Percentiles rank a stretch among this genome's conserved stretches.
These are phyloP conservation scores for Globisporangium nagaii DNA, from an alignment of 352 stramenopile species.

Conservation along the genomic window DNA sequence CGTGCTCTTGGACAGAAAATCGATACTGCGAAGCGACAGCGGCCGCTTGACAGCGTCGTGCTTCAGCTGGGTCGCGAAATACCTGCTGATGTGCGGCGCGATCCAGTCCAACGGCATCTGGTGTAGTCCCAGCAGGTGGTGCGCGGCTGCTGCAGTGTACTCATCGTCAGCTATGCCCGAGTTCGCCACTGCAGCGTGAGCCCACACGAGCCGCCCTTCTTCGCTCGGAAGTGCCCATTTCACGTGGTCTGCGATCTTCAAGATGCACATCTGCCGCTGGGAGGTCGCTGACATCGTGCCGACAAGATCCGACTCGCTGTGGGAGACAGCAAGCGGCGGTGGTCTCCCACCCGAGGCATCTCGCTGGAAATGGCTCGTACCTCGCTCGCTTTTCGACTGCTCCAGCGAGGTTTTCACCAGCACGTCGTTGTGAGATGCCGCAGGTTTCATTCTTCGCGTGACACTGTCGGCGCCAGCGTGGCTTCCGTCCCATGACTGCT, in stretches of 20 bases:
- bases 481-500: slow-evolving; percentile 5
- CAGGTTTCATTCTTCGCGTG: slow-evolving; percentile 6
- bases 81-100: slow-evolving; percentile 63
- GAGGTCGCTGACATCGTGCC: slow-evolving; percentile 20
- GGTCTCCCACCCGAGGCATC: slow-evolving; percentile 1
- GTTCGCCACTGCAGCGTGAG: slow-evolving; percentile 55
- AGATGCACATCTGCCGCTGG: slow-evolving; percentile 36
- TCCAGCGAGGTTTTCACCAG: slow-evolving; percentile 8
- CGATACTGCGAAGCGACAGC: slow-evolving; percentile 66
- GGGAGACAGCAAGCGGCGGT: slow-evolving; percentile 12
- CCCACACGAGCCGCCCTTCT: slow-evolving; percentile 60
- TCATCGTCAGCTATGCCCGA: slow-evolving; percentile 9
- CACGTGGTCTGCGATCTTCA: slow-evolving; percentile 51
- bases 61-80: slow-evolving; percentile 73
- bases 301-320: slow-evolving; percentile 38
- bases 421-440: slow-evolving; percentile 11
- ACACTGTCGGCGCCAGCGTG: background rate
- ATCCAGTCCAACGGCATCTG: slow-evolving; percentile 57
- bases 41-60: slow-evolving; percentile 57
- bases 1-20: slow-evolving; percentile 70
- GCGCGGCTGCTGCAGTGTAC: slow-evolving; percentile 24
- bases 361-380: background rate
- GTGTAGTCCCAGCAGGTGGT: slow-evolving; percentile 31
- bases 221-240: slow-evolving; percentile 32
- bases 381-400: slow-evolving; percentile 14